phyloP scores from a whole-genome alignment of 768 basidiomycete species.

The Suillus decipiens region DNA sequence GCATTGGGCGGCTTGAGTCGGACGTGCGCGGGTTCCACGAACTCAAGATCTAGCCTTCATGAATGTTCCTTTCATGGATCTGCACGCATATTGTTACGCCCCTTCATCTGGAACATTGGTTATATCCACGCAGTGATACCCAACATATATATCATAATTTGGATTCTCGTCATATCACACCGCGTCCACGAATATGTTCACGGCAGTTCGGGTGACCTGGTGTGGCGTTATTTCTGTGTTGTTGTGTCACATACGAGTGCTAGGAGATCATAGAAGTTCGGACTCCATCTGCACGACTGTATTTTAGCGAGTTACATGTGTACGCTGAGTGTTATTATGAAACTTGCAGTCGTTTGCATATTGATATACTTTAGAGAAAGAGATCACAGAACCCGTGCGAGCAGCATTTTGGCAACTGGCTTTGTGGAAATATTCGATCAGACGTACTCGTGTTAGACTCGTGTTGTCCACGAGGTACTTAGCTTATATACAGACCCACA shows the following conservation, averaged over 20 bases:
- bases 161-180: slow-evolving; percentile 1
- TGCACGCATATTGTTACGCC: slow-evolving; percentile 10
- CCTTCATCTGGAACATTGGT: slow-evolving; percentile 7
- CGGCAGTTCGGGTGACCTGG: slow-evolving; percentile 1
- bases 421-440: no score
- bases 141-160: slow-evolving; percentile 2
- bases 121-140: slow-evolving; percentile 7
- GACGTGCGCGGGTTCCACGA: slow-evolving; percentile 79
- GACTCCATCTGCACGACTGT: background rate
- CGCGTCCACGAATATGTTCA: background rate
- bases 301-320: background rate
- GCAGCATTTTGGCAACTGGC: background rate
- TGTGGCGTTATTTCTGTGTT: background rate
- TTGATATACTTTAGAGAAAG: background rate
- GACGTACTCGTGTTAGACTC: no score
- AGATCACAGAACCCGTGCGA: background rate
- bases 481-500: no score
- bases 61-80: slow-evolving; percentile 10
- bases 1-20: slow-evolving; percentile 69
- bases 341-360: background rate
- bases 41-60: slow-evolving; percentile 56
- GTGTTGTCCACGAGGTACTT: no score
- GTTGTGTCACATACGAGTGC: background rate
- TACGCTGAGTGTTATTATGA: background rate
- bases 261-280: slow-evolving; percentile 6